phyloP scores from a whole-genome alignment of 192 early-diverging fungal genomes.

The Lobosporangium transversale region DNA sequence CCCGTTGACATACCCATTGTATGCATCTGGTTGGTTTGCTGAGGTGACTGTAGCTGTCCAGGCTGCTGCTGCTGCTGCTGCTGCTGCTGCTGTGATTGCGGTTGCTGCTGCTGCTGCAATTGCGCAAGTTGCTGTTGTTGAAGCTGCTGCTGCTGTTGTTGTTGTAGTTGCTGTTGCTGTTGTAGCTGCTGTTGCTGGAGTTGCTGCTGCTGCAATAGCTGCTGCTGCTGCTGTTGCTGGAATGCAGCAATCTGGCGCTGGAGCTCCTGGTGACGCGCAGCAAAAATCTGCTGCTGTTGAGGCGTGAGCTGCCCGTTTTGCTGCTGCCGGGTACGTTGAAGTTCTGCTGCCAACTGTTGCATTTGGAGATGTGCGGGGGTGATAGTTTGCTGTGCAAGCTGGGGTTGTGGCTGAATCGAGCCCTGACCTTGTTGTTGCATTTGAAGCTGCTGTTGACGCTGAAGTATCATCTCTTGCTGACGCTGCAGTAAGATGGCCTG shows the following conservation, averaged over 20 bases:
- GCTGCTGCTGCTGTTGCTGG: conserved; percentile 31
- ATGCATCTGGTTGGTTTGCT: conserved; percentile 32
- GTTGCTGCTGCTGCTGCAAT: conserved; percentile 18
- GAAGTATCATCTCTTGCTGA: too few species aligned
- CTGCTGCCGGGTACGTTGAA: conserved; percentile 15
- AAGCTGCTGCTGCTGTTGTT: conserved; percentile 23
- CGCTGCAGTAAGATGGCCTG: conserved; percentile 28
- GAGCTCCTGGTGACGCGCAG: conserved; percentile 7
- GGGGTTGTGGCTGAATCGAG: conserved; percentile 13
- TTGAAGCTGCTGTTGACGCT: conserved; percentile 25
- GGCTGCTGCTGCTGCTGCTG: conserved; percentile 37
- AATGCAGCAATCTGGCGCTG: conserved; percentile 1
- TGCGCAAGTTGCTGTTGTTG: conserved; percentile 19
- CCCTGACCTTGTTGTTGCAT: conserved; percentile 18
- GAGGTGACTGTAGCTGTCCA: conserved; percentile 39
- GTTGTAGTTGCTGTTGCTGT: conserved; percentile 32
- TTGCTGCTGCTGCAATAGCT: conserved; percentile 3
- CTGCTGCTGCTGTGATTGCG: conserved; percentile 23
- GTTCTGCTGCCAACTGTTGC: conserved; percentile 18
- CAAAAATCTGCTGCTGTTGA: conserved; percentile 10
- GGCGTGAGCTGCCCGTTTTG: conserved; percentile 19
- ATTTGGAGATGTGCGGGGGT: conserved; percentile 14
- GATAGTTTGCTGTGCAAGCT: conserved; percentile 8
- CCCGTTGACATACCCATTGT: conserved; percentile 31
- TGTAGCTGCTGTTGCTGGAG: background rate